Base-by-base conservation (phyloP, 306 rosid genomes). In the Trifolium repens region DNA sequence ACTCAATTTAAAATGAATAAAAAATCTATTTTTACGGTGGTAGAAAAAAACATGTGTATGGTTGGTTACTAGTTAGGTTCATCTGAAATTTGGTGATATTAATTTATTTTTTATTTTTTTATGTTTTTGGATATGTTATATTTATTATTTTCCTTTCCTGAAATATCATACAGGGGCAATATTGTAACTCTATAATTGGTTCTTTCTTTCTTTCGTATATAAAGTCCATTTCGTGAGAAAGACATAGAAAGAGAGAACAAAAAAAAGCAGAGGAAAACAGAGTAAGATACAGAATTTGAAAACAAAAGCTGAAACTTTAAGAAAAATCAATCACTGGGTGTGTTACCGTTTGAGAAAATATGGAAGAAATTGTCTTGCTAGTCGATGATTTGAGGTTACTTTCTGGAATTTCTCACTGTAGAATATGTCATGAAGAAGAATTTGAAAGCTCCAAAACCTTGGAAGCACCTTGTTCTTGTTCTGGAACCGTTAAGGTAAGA, bases 381-480 rank as follows among this genome's bases (percentile, higher is more conserved):
- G 84, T 92, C 46, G 90, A 89, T 44, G 92, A 90, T 79, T 85
- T 89, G 82, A 70, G 85, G 74, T 80, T 75, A 32, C 71, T 75
- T 34, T 89, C 71, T 52, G 82, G 75, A 30, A 46, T 83, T 77
- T 81, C 84, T 12, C 77, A 77, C 80, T 96, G 99, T 80, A 88
- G 99, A 79, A 96, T 96, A 59, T 96, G 99, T 69, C 99, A 96
- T 32, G 99, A 96, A 70, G 98, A 90, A 49, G 96, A 90, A 43
- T 85, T 87, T 64, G 97, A 88, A 72, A 89, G 79, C 79, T 66
- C 83, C 15, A 61, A 69, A 49, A 86, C 69, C 80, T 81, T 96
- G 76, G 99, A 96, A 87, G 87, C 98, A 78, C 98, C 99, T 43
- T 96, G 99, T 78, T 82, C 99, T 79, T 96, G 99, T 85, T 96